phyloP scores from a whole-genome alignment of 2,329 filamentous ascomycete genomes.

The Trichoderma arundinaceum region DNA sequence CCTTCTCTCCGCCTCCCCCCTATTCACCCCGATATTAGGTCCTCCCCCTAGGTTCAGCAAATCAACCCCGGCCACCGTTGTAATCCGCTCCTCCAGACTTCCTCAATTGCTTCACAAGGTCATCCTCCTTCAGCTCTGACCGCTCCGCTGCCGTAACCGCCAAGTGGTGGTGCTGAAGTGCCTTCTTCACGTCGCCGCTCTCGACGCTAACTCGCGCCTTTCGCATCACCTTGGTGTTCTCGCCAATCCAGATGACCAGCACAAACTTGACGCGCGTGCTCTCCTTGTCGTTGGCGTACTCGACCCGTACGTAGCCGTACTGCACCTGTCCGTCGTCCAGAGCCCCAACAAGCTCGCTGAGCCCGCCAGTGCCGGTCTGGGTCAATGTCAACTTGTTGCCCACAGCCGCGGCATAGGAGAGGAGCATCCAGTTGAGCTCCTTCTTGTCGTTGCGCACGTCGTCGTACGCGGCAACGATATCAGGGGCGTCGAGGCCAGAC shows the following conservation, averaged over 20 bases:
- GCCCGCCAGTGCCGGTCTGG: conserved; percentile 64
- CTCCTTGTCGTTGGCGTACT: conserved; percentile 75
- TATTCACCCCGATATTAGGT: not conserved
- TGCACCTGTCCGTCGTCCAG: conserved; percentile 66
- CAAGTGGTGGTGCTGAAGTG: conserved; percentile 68
- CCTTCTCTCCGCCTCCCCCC: not conserved
- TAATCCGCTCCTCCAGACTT: conserved; percentile 74
- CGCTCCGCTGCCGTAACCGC: conserved; percentile 66
- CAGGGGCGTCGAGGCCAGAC: conserved; percentile 63
- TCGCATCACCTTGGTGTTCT: conserved; percentile 69
- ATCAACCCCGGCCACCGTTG: conserved; percentile 65
- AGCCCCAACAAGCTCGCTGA: conserved; percentile 60
- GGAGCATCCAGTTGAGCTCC: conserved; percentile 68
- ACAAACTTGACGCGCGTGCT: conserved; percentile 71
- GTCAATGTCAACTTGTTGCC: conserved; percentile 63
- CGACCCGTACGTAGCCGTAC: conserved; percentile 69
- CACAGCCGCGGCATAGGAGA: conserved; percentile 62
- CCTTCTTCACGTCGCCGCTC: conserved; percentile 67
- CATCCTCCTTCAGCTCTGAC: conserved; percentile 64
- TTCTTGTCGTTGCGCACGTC: conserved; percentile 71
- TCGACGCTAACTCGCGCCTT: conserved; percentile 72
- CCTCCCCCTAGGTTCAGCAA: not conserved
- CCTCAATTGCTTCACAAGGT: conserved; percentile 65
- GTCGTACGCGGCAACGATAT: conserved; percentile 68
- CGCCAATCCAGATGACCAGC: conserved; percentile 71